Base-by-base conservation (phyloP, 495 filamentous ascomycete genomes). In the Hypomontagnella submonticulosa region DNA sequence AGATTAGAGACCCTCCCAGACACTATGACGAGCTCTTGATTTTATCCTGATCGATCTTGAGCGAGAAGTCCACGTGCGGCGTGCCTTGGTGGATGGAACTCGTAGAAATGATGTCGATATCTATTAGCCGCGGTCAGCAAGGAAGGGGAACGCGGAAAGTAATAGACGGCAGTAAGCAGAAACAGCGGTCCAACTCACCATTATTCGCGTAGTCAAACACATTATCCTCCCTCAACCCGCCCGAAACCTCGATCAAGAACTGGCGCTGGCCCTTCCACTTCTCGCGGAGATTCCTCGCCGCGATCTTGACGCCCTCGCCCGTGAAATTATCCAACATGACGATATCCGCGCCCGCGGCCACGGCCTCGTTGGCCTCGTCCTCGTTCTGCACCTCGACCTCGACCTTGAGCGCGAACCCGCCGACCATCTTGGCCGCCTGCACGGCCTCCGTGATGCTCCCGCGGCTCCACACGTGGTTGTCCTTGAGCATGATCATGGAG, bases 301-400 rank as follows among this genome's bases (percentile, higher is more conserved):
- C 90, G 27, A 81, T 77, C 70, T 84, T 87, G 53, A 97, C 88
- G 0, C 87, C 92, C 8, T 91, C 87, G 0, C 87, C 83, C 0
- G 84, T 85, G 72, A 98, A 98, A 73, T 99, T 99, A 76, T 99
- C 95, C 68, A 99, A 77, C 95, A 99, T 99, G 50, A 99, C 85
- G 4, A 98, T 86, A 81, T 98, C 94, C 1, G 95, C 95, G 3
- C 95, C 96, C 0, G 94, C 93, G 4, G 76, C 84, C 68, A 97
- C 92, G 0, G 95, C 95, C 76, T 96, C 91, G 72, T 97, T 87
- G 3, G 95, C 95, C 75, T 96, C 92, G 60, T 84, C 87, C 76
- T 96, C 84, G 74, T 82, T 90, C 77, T 92, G 88, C 57, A 92
- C 93, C 80, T 99, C 95, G 12, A 99, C 96, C 80, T 99, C 95